These are phyloP conservation scores for Dictyostelium firmibasis DNA, from an alignment of 78 protist genomes.

Conservation along the genomic window DNA sequence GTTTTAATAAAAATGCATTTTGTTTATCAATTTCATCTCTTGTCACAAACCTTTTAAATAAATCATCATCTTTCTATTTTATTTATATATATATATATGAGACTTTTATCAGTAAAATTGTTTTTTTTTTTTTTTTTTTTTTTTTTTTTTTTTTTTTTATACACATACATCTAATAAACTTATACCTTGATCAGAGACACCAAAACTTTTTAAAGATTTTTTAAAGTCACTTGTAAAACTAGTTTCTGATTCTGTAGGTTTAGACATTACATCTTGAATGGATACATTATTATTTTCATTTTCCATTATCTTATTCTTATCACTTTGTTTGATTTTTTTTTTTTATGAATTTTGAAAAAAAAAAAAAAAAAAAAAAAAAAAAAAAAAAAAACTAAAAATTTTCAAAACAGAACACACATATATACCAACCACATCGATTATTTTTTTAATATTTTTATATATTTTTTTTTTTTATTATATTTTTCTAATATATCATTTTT, in stretches of 20 bases:
- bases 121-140: too few relatives aligned
- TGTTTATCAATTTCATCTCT: conserved; percentile 22
- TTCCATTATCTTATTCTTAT: background rate
- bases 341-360: too few relatives aligned
- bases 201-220: conserved; percentile 1
- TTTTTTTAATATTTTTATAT: too few relatives aligned
- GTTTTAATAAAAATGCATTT: background rate
- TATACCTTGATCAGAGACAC: background rate
- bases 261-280: background rate
- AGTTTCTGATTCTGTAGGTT: background rate
- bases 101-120: background rate
- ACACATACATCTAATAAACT: background rate
- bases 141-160: too few relatives aligned
- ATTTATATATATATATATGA: background rate
- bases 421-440: too few relatives aligned
- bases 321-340: background rate
- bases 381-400: too few relatives aligned
- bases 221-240: background rate
- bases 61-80: background rate
- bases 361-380: too few relatives aligned
- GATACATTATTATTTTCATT: too few relatives aligned
- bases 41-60: background rate
- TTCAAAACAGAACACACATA: too few relatives aligned
- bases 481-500: too few relatives aligned
- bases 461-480: too few relatives aligned